A percentile compares a stretch with the other conserved stretches of the same genome.
phyloP scores from a whole-genome alignment of 1,284 basidiomycete species.

The Rhodotorula sp. region DNA sequence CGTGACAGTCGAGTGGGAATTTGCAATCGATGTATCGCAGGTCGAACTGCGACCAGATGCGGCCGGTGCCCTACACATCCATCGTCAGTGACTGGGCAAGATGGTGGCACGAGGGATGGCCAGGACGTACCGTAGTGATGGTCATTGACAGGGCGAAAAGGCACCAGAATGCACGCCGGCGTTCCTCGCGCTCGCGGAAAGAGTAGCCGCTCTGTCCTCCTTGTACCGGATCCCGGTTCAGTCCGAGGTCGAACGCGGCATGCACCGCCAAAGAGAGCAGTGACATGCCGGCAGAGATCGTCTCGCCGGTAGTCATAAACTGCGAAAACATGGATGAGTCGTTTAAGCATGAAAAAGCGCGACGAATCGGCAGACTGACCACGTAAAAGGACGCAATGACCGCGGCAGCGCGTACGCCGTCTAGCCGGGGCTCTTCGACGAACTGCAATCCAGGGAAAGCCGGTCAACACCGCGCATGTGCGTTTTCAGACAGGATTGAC shows the following conservation, averaged over 20 bases:
- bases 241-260: conserved; percentile 26
- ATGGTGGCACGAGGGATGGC: too few relatives aligned
- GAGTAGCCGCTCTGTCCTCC: not conserved
- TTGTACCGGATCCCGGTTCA: conserved; percentile 35
- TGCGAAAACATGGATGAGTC: not conserved
- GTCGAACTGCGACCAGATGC: conserved; percentile 24
- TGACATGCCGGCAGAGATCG: conserved; percentile 14
- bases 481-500: not conserved
- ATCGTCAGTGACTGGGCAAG: not conserved
- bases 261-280: conserved; percentile 27
- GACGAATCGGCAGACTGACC: conserved; percentile 2
- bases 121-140: conserved; percentile 9
- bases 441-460: conserved; percentile 4
- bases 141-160: conserved; percentile 29
- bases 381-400: conserved; percentile 17
- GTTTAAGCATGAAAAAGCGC: too few relatives aligned
- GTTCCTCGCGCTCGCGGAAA: conserved; percentile 27
- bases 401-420: conserved; percentile 13
- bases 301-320: conserved; percentile 26
- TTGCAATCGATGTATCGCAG: conserved; percentile 21
- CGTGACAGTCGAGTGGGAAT: conserved; percentile 29
- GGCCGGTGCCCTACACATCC: conserved; percentile 13
- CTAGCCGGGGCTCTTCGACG: conserved; percentile 19
- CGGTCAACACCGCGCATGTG: not conserved
- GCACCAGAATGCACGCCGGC: conserved; percentile 33